phyloP scores from a whole-genome alignment of 129 eudicot species.

The Arctium minus region DNA sequence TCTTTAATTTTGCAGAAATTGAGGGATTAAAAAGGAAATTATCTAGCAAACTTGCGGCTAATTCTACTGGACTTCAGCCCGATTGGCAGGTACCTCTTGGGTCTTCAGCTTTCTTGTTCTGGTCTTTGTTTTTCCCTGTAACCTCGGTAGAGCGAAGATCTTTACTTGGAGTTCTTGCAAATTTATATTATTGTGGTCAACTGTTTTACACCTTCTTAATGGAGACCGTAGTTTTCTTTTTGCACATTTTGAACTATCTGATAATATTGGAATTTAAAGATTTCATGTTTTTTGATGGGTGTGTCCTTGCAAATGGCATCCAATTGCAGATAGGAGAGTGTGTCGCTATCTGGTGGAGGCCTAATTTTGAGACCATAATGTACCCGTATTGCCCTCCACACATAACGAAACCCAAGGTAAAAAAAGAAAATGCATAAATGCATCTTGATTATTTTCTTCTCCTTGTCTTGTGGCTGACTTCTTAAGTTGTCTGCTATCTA shows the following conservation, averaged over 20 bases:
- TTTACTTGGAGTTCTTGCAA: neutral
- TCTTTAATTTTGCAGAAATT: conserved; percentile 37
- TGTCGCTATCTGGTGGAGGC: conserved; percentile 92
- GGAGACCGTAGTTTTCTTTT: neutral
- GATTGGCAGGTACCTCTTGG: conserved; percentile 60
- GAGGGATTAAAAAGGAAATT: conserved; percentile 82
- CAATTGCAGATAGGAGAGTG: conserved; percentile 83
- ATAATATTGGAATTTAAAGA: neutral
- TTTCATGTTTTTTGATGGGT: neutral
- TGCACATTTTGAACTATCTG: neutral
- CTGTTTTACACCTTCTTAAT: neutral
- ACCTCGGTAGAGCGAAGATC: neutral
- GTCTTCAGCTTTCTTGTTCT: neutral
- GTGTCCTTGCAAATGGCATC: neutral
- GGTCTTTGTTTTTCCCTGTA: neutral
- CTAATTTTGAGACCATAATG: conserved; percentile 76
- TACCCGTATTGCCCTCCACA: conserved; percentile 94
- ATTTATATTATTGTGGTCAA: neutral
- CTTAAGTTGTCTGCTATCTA: neutral
- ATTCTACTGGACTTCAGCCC: conserved; percentile 49
- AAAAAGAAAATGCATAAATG: neutral
- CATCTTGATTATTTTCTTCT: neutral
- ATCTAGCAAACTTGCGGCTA: conserved; percentile 71
- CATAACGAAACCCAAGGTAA: conserved; percentile 82
- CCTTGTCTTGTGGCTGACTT: neutral